Percentiles rank a stretch among this genome's conserved stretches.
Evolutionary conservation across 805 yeast species (phyloP).

Genomic region (Hanseniaspora hatyaiensis): DNA sequence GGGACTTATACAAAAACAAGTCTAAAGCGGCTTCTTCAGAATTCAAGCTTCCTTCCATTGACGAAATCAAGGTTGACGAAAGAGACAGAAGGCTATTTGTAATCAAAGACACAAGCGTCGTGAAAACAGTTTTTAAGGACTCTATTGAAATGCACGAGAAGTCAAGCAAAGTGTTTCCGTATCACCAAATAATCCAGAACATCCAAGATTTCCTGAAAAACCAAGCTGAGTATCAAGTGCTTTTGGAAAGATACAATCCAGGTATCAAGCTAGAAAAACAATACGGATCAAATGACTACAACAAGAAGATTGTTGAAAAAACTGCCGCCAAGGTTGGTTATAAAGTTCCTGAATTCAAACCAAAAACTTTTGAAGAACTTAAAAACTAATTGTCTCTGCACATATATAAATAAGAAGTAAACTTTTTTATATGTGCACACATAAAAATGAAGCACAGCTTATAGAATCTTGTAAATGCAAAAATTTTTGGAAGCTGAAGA

Average conservation of each 20-base stretch:
- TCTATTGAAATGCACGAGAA: constrained; percentile 13
- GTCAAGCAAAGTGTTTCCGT: constrained; percentile 5
- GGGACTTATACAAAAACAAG: constrained; percentile 11
- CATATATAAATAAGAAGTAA: no score
- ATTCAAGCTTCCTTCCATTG: constrained; percentile 14
- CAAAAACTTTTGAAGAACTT: not conserved
- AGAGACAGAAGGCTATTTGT: constrained; percentile 5
- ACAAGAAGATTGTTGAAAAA: constrained; percentile 52
- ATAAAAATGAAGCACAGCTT: no score
- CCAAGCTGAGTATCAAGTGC: constrained; percentile 66
- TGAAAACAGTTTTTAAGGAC: constrained; percentile 20
- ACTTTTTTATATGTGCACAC: no score
- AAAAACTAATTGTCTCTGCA: no score
- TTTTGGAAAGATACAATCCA: constrained; percentile 78
- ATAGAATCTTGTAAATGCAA: no score
- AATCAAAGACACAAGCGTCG: constrained; percentile 20
- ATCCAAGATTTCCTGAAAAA: constrained; percentile 49
- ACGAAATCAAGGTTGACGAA: constrained; percentile 18
- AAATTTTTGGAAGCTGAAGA: no score
- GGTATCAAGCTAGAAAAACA: constrained; percentile 65
- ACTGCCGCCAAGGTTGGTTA: constrained; percentile 89
- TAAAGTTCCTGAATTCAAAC: constrained; percentile 37
- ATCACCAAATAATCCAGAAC: constrained; percentile 23
- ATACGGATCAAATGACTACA: constrained; percentile 15
- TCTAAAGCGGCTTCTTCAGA: not conserved